Evolutionary conservation across 2,329 filamentous ascomycete genomes (phyloP).

Genomic region (Aspergillus hortae): DNA sequence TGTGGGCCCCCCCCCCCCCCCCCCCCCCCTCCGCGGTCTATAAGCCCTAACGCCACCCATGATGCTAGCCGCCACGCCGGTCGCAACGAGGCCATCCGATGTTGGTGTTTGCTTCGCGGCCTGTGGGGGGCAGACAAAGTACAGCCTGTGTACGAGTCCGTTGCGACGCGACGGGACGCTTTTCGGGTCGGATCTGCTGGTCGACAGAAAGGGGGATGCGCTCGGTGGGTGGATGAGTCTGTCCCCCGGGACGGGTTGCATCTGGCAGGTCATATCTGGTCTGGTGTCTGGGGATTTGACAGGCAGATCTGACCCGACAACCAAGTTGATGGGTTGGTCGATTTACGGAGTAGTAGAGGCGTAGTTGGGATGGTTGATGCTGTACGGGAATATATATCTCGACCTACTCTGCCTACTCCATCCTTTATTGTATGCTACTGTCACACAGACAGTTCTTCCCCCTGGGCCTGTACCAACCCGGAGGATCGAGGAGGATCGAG

Average conservation of each 20-base stretch:
- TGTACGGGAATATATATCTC: no score
- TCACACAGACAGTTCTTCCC: no score
- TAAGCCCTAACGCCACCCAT: slow-evolving; percentile 4
- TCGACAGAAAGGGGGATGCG: neutral
- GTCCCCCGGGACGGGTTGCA: neutral
- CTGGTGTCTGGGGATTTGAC: neutral
- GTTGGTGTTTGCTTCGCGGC: neutral
- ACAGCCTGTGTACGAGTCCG: no score
- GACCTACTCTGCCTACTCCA: no score
- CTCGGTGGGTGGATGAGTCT: neutral
- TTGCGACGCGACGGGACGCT: no score
- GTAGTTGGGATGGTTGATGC: no score
- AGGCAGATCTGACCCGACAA: slow-evolving; percentile 9
- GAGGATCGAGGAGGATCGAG: no score
- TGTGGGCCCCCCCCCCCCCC: no score
- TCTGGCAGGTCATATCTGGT: slow-evolving; percentile 5
- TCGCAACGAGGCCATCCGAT: neutral
- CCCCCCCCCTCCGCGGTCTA: neutral
- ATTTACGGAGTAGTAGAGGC: neutral
- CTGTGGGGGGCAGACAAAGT: no score
- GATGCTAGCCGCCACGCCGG: slow-evolving; percentile 2
- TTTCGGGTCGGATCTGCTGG: neutral
- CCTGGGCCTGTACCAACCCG: no score
- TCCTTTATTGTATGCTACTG: no score
- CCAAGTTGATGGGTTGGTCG: slow-evolving; percentile 5